Evolutionary conservation across 768 basidiomycete genomes (phyloP).

Genomic region (Pleurotus cornucopiae): DNA sequence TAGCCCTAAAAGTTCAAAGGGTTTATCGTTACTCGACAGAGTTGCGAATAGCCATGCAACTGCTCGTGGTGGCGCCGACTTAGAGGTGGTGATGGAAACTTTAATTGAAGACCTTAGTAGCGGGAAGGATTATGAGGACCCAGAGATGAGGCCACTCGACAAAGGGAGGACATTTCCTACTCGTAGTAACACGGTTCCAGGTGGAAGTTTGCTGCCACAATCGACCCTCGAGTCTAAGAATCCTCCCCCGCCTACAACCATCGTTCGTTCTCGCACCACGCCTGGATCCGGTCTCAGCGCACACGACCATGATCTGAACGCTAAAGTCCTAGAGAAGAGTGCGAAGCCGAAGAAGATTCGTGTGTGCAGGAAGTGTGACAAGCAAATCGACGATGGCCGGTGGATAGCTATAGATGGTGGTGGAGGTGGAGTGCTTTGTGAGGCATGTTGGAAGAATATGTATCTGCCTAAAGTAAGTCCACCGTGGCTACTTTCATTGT

Average conservation of each 20-base stretch:
- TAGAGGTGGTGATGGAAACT: conserved; percentile 49
- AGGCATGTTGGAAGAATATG: conserved; percentile 93
- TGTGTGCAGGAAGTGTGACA: conserved; percentile 65
- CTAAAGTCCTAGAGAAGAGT: conserved; percentile 18
- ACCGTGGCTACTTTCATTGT: conserved; percentile 7
- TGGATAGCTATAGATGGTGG: conserved; percentile 81
- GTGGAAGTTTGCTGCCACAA: conserved; percentile 39
- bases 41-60: neutral
- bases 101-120: conserved; percentile 36
- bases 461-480: conserved; percentile 82
- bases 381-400: conserved; percentile 70
- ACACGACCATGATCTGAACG: neutral
- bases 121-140: conserved; percentile 14
- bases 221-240: conserved; percentile 42
- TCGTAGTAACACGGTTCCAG: conserved; percentile 3
- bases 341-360: conserved; percentile 30
- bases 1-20: conserved; percentile 1
- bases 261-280: conserved; percentile 9
- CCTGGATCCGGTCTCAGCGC: neutral
- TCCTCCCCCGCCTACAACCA: conserved; percentile 53
- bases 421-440: conserved; percentile 73
- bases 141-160: conserved; percentile 11
- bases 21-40: neutral
- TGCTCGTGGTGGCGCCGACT: conserved; percentile 5
- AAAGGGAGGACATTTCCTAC: neutral